Conservation (phyloP, 805 yeast genomes). For the Schwanniomyces pseudopolymorphus region DNA sequence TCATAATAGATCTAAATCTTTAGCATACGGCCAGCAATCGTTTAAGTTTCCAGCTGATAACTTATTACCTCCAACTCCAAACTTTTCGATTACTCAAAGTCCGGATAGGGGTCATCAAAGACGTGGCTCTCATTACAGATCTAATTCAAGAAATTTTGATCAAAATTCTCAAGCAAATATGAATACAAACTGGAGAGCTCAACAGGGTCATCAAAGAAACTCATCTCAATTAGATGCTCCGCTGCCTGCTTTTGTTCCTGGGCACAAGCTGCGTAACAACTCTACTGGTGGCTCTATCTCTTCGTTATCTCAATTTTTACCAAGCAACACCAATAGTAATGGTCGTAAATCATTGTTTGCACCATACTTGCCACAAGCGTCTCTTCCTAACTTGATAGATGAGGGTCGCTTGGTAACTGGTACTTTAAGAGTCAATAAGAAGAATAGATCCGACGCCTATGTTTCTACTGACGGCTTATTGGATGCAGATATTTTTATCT, state of each 20-base stretch:
- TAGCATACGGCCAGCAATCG: constrained; percentile 45
- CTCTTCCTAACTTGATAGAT: constrained; percentile 81
- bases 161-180: constrained; percentile 33
- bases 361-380: constrained; percentile 91
- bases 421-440: constrained; percentile 88
- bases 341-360: constrained; percentile 84
- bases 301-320: constrained; percentile 38
- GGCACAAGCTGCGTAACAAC: constrained; percentile 69
- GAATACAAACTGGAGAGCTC: constrained; percentile 67
- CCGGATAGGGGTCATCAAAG: constrained; percentile 43
- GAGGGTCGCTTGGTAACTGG: constrained; percentile 95
- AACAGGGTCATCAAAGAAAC: constrained; percentile 26
- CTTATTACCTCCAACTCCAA: constrained; percentile 56
- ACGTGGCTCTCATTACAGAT: constrained; percentile 39
- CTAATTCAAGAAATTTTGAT: constrained; percentile 40
- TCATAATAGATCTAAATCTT: constrained; percentile 37
- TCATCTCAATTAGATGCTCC: constrained; percentile 38
- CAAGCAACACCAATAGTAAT: constrained; percentile 34
- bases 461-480: constrained; percentile 95
- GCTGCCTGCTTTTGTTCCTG: constrained; percentile 57
- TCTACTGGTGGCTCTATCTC: constrained; percentile 66
- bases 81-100: constrained; percentile 39
- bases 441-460: constrained; percentile 96
- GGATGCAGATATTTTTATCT: constrained; percentile 95
- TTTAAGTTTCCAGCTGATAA: constrained; percentile 64